Percentiles rank a stretch among this genome's conserved stretches.
Conservation (phyloP, 2,329 filamentous ascomycete species). For the Seiridium cupressi region DNA sequence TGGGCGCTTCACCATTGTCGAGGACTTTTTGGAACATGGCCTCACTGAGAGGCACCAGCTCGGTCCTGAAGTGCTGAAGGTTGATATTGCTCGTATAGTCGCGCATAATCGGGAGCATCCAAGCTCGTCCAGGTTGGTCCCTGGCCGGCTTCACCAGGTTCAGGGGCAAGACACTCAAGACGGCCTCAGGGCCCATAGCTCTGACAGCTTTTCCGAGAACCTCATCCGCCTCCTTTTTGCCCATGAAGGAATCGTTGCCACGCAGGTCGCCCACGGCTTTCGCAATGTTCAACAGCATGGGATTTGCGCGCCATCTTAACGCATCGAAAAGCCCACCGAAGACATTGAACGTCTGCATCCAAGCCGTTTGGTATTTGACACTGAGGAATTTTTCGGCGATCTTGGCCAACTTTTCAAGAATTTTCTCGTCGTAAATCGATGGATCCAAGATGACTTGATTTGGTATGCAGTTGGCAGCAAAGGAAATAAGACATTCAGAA, state of each 20-base stretch:
- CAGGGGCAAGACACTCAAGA: slow-evolving; percentile 78
- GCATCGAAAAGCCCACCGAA: slow-evolving; percentile 84
- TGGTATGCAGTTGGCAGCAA: slow-evolving; percentile 87
- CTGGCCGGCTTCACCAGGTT: slow-evolving; percentile 78
- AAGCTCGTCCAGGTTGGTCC: slow-evolving; percentile 82
- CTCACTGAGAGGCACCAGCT: slow-evolving; percentile 88
- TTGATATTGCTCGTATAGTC: slow-evolving; percentile 89
- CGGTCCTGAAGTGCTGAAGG: slow-evolving; percentile 78
- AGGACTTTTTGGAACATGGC: slow-evolving; percentile 85
- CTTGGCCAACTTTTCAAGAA: slow-evolving; percentile 76
- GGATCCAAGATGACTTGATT: slow-evolving; percentile 80
- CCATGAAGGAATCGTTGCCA: slow-evolving; percentile 81
- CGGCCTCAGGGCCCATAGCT: slow-evolving; percentile 84
- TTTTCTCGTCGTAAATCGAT: slow-evolving; percentile 89
- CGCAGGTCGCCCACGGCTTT: slow-evolving; percentile 83
- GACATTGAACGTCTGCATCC: slow-evolving; percentile 92
- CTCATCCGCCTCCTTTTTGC: slow-evolving; percentile 92
- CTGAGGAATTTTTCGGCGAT: slow-evolving; percentile 73
- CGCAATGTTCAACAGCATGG: slow-evolving; percentile 73
- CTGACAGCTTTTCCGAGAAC: slow-evolving; percentile 85
- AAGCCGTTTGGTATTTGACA: slow-evolving; percentile 90
- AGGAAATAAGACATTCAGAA: slow-evolving; percentile 91
- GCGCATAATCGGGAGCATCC: slow-evolving; percentile 89
- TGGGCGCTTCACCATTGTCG: slow-evolving; percentile 77
- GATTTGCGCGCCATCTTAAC: slow-evolving; percentile 79